These are phyloP conservation scores for Microthlaspi erraticum DNA, from an alignment of 345 rosid species.

Conservation along the genomic window DNA sequence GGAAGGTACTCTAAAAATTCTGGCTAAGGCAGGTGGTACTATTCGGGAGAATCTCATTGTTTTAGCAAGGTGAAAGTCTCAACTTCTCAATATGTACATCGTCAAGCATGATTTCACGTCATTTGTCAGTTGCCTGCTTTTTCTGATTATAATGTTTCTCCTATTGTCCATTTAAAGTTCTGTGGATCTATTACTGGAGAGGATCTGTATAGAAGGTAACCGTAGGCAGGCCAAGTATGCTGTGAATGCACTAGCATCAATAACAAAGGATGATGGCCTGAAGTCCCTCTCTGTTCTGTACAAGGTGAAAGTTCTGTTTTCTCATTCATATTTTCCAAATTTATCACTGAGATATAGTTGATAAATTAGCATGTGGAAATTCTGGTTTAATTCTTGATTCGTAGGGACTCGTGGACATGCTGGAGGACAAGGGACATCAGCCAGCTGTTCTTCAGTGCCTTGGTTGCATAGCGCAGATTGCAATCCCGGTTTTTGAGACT, in stretches of 20 bases:
- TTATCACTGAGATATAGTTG: constrained; percentile 3
- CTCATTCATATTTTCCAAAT: constrained; percentile 11
- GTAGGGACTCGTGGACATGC: constrained; percentile 95
- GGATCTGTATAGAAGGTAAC: constrained; percentile 92
- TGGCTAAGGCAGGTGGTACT: constrained; percentile 96
- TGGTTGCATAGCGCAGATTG: constrained; percentile 98
- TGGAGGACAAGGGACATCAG: constrained; percentile 85
- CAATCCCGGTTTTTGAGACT: constrained; percentile 96
- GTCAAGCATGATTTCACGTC: constrained; percentile 17
- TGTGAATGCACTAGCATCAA: constrained; percentile 95
- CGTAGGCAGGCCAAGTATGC: constrained; percentile 96
- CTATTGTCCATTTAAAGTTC: constrained; percentile 64
- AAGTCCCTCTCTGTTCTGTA: constrained; percentile 94
- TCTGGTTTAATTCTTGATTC: constrained; percentile 43
- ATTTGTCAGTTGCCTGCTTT: constrained; percentile 29
- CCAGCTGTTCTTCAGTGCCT: constrained; percentile 94
- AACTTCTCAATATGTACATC: constrained; percentile 21
- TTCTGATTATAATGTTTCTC: constrained; percentile 42
- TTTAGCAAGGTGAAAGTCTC: constrained; percentile 66
- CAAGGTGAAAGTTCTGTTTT: constrained; percentile 61
- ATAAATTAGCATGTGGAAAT: constrained; percentile 33
- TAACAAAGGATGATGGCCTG: constrained; percentile 96
- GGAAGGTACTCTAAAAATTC: constrained; percentile 89
- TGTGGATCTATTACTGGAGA: constrained; percentile 88
- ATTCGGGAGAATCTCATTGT: constrained; percentile 87